Percentiles rank a stretch among this genome's conserved stretches.
These are phyloP conservation scores for Sanguinoderma infundibulare DNA, from an alignment of 1,284 basidiomycete species.

Conservation along the genomic window DNA sequence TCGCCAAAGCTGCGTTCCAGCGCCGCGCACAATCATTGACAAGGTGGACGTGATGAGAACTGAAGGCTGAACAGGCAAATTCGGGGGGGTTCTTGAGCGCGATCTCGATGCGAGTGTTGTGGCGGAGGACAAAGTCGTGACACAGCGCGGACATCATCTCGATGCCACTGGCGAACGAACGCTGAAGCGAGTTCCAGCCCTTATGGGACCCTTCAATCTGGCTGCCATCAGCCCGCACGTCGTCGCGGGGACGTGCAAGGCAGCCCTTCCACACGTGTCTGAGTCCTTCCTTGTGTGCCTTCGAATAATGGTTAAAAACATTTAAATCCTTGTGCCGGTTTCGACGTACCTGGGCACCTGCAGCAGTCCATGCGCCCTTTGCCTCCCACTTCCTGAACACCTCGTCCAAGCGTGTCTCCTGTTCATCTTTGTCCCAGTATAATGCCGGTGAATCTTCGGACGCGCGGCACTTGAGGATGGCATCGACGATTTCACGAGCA, in stretches of 20 bases:
- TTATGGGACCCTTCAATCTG: constrained; percentile 24
- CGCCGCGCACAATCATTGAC: constrained; percentile 1
- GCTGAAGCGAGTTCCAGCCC: constrained; percentile 29
- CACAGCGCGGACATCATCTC: constrained; percentile 7
- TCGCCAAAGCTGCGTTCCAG: constrained; percentile 1
- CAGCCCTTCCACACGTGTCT: not conserved
- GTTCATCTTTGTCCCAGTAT: not conserved
- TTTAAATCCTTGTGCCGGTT: too few species aligned
- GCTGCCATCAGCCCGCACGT: constrained; percentile 29
- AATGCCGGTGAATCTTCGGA: not conserved
- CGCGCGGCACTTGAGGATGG: not conserved
- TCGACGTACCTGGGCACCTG: not conserved
- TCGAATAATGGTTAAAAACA: too few species aligned
- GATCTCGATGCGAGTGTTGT: constrained; percentile 3
- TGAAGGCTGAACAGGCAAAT: not conserved
- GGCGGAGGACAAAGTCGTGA: constrained; percentile 9
- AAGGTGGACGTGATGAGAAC: constrained; percentile 8
- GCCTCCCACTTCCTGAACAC: not conserved
- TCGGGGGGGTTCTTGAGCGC: not conserved
- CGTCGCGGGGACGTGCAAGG: constrained; percentile 16
- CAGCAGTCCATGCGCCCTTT: not conserved
- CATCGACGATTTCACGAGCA: not conserved
- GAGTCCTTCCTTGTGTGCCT: not conserved
- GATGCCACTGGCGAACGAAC: constrained; percentile 29
- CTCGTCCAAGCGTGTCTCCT: not conserved